Evolutionary conservation across 805 yeast species (phyloP).

Genomic region (Cyberlindnera veronae): DNA sequence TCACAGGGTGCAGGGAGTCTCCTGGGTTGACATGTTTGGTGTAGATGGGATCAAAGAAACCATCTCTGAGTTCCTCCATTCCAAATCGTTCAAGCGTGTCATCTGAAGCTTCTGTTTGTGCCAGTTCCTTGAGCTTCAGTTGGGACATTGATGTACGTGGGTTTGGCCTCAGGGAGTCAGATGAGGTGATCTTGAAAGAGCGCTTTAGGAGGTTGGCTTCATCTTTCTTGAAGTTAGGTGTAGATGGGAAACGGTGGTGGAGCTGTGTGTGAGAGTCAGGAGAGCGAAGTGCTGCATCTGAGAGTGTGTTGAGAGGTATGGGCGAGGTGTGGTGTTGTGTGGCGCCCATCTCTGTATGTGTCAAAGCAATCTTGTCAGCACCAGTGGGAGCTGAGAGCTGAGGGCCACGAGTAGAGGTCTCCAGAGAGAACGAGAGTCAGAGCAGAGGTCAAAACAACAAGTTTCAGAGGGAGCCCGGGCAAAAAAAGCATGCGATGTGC

Average conservation of each 20-base stretch:
- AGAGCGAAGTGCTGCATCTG: no score
- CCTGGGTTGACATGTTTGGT: slow-evolving; percentile 26
- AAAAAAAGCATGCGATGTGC: background rate
- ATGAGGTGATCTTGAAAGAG: slow-evolving; percentile 12
- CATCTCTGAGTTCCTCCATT: slow-evolving; percentile 45
- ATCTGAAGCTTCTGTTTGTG: slow-evolving; percentile 13
- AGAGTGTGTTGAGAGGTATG: no score
- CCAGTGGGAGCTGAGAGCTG: no score
- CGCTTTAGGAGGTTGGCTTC: slow-evolving; percentile 10
- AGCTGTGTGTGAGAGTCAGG: background rate
- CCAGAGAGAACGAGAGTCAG: no score
- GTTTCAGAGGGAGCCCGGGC: background rate
- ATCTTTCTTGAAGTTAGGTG: slow-evolving; percentile 7
- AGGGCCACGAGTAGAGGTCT: no score
- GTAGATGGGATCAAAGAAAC: slow-evolving; percentile 46
- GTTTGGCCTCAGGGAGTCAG: slow-evolving; percentile 7
- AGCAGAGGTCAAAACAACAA: background rate
- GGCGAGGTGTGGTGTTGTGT: no score
- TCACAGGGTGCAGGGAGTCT: background rate
- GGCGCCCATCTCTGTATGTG: no score
- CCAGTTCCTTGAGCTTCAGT: slow-evolving; percentile 29
- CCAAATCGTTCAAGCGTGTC: slow-evolving; percentile 32
- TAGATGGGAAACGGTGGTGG: background rate
- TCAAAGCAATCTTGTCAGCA: no score
- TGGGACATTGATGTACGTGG: slow-evolving; percentile 36